Evolutionary conservation across 2,329 filamentous ascomycete genomes (phyloP), one percentile per base, ranked within the genome.

Genomic region (Coniochaeta pulveracea): DNA sequence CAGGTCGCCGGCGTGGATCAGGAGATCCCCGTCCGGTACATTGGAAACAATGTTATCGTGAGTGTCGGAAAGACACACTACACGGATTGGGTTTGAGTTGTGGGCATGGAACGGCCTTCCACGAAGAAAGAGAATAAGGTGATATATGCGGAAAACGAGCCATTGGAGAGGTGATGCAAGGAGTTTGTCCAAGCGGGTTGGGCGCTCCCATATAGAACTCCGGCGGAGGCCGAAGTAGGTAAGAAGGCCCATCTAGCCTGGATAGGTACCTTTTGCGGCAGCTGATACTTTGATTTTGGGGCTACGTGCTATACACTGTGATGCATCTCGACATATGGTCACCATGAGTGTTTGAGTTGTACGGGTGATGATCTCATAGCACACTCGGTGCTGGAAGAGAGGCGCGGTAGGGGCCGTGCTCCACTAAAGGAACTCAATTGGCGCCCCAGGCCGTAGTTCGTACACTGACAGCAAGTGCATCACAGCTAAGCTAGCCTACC

Each of bases 51-150:
- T 65, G 26, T 69, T 64, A 38, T 73, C 75, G 58, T 95, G 89
- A 0, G 89, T 95, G 58, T 95, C 89, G 8, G 85, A 89, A 42
- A 95, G 75, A 57, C 85, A 93, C 41, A 95, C 83, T 17, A 95
- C 69, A 38, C 77, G 76, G 49, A 95, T 72, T 6, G 72, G 59
- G 1, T 60, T 62, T 36, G 61, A 63, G 35, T 65, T 60, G 19
- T 61, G 61, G 3, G 74, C 67, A 11, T 54, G 61, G 43, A 76
- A 72, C 1, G 82, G 74, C 9, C 64, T 55, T 2, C 81, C 79
- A 18, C 84, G 80, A 3, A 93, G 67, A 45, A 64, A 62, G 22
- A 80, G 69, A 36, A 89, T 57, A 30, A 80, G 34, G 37, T 64
- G 61, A 57, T 88, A 83, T 38, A 84, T 48, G 25, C 69, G 61